phyloP scores from a whole-genome alignment of 2,329 filamentous ascomycete genomes.

The Pseudocercospora vitis region DNA sequence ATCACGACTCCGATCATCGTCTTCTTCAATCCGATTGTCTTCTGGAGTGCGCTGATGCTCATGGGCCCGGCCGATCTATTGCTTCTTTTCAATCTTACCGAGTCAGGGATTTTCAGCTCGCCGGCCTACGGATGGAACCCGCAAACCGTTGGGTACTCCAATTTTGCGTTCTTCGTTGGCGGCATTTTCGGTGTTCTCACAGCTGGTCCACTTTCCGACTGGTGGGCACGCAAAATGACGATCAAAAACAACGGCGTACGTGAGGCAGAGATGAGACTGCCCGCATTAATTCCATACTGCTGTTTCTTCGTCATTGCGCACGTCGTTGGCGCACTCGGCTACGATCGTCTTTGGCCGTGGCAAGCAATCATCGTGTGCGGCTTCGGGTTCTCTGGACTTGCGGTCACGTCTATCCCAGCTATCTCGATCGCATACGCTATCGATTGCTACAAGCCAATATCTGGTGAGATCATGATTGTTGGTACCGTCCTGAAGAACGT shows the following conservation, averaged over 20 bases:
- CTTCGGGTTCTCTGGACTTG: constrained; percentile 47
- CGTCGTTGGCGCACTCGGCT: constrained; percentile 51
- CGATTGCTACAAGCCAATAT: constrained; percentile 50
- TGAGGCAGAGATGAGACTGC: constrained; percentile 62
- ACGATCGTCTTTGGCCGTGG: constrained; percentile 53
- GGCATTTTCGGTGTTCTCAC: constrained; percentile 47
- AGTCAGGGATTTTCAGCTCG: constrained; percentile 48
- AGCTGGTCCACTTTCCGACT: constrained; percentile 57
- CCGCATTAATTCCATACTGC: constrained; percentile 53
- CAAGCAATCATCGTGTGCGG: constrained; percentile 51
- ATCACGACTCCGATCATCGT: constrained; percentile 44
- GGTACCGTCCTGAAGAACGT: constrained; percentile 49
- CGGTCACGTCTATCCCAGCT: constrained; percentile 45
- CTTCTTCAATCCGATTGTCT: constrained; percentile 49
- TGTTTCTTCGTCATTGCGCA: constrained; percentile 52
- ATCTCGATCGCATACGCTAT: constrained; percentile 49
- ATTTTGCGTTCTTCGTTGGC: constrained; percentile 49
- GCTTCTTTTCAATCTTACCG: constrained; percentile 54
- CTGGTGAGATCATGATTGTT: constrained; percentile 49
- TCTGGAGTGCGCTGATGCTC: constrained; percentile 40
- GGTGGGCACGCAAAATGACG: constrained; percentile 52
- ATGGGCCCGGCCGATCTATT: constrained; percentile 43
- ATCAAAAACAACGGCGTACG: constrained; percentile 56
- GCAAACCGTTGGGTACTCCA: constrained; percentile 51
- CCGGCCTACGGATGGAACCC: constrained; percentile 48